Evolutionary conservation across 2,329 filamentous ascomycete species (phyloP), one percentile per base, ranked within the genome.

Genomic region (Rachicladosporium sp.): DNA sequence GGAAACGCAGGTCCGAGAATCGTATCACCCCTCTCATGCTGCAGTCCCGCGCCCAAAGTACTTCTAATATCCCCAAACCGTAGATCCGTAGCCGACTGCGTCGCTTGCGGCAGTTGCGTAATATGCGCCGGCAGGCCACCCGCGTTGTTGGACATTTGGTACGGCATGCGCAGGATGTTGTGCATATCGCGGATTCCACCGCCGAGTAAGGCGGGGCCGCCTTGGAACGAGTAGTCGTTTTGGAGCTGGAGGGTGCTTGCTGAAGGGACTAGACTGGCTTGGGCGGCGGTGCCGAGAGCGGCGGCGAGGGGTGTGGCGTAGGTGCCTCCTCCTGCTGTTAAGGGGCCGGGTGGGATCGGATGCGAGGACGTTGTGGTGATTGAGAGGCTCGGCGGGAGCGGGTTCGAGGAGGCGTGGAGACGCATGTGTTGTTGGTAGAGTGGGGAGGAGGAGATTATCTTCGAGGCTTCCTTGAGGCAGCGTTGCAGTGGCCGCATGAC

Each of bases 241-340:
- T 44, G 43, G 4, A 29, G 34, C 31, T 40, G 38, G 33, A 35
- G 35, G 47, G 31, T 36, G 47, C 38, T 45, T 48, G 46, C 10
- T 47, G 43, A 5, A 12, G 46, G 44, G 12, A 46, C 44, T 8
- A 94, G 80, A 0, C 86, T 95, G 1, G 88, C 87, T 61, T 93
- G 87, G 40, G 87, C 84, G 12, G 88, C 88, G 4, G 88, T 86
- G 1, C 88, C 89, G 4, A 95, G 69, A 1, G 88, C 88, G 10
- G 87, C 88, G 51, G 84, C 91, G 45, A 94, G 73, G 6, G 89
- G 88, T 1, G 88, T 95, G 53, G 91, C 86, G 6, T 88, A 87
- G 30, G 87, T 64, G 8, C 73, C 68, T 38, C 41, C 32, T 7
- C 34, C 11, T 47, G 34, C 23, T 31, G 39, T 32, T 45, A 47